Evolutionary conservation across 768 basidiomycete species (phyloP), one percentile per base, ranked within the genome.

Genomic region (Lyophyllum semitale): DNA sequence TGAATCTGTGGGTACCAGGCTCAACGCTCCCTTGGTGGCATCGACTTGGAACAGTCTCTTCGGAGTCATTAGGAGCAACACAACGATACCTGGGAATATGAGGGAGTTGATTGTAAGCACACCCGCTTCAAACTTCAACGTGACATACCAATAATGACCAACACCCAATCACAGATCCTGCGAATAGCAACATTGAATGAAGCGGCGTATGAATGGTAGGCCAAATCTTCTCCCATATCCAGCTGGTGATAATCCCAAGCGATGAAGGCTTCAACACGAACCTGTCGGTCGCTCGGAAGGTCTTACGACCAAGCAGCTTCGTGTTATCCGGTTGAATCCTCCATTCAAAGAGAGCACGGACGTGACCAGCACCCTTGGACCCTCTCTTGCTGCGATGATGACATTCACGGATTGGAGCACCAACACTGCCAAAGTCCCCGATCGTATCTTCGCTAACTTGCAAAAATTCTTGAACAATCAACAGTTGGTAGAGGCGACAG

Each of bases 31-130:
- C 12, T 44, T 67, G 17, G 53, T 69, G n/a, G 68, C 68, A 33
- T 60, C 63, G 11, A 67, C 59, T 0, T 75, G 73, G 74, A 74
- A 75, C 53, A 62, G 62, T 22, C 52, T 75, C 2, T 71, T 70
- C 25, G 58, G 55, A 7, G 68, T 67, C 30, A 69, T 77, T 13
- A 59, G 70, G 33, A 60, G 59, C 33, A 67, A 69, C 22, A 66
- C 62, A 27, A 66, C 65, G 12, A 57, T 71, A 12, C 67, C 70
- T 44, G 67, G 62, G 2, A 47, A 62, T 18, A 73, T 77, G 72
- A 64, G 74, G 15, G 75, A 76, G 51, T 62, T 74, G 18, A 61
- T 73, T 38, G 73, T 73, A 48, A 52, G 70, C 56, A 22, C 4
- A 37, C 12, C 25, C 30, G 13, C n/a, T 38, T 22, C 13, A 7